Percentiles rank a stretch among this genome's conserved stretches.
Conservation (phyloP, 495 filamentous ascomycete genomes). For the Xylaria venustula region DNA sequence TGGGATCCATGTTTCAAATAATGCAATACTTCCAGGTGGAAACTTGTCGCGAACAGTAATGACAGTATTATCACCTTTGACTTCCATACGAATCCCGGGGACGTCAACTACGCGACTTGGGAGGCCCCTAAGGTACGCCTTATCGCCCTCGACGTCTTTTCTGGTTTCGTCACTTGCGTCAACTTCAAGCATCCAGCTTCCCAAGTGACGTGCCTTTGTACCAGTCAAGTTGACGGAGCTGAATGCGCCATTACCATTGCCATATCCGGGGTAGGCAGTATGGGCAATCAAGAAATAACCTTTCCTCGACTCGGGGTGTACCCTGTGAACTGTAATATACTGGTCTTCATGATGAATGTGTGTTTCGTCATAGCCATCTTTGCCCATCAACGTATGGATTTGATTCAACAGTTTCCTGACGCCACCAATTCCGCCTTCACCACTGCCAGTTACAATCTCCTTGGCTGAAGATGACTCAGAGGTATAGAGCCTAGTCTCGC, state of each 20-base stretch:
- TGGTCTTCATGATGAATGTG: slow-evolving; percentile 95
- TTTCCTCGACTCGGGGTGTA: slow-evolving; percentile 84
- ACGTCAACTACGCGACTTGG: slow-evolving; percentile 75
- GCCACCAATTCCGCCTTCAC: slow-evolving; percentile 78
- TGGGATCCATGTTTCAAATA: slow-evolving; percentile 95
- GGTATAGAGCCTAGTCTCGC: slow-evolving; percentile 78
- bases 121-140: slow-evolving; percentile 70
- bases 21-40: slow-evolving; percentile 86
- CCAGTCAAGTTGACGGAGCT: slow-evolving; percentile 74
- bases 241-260: slow-evolving; percentile 73
- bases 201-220: slow-evolving; percentile 72
- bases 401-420: slow-evolving; percentile 89
- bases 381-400: slow-evolving; percentile 91
- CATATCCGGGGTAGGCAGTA: slow-evolving; percentile 87
- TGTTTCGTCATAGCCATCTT: slow-evolving; percentile 90
- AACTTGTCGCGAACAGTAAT: slow-evolving; percentile 80
- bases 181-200: slow-evolving; percentile 86
- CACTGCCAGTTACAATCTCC: slow-evolving; percentile 57
- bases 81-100: slow-evolving; percentile 67
- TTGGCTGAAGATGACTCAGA: slow-evolving; percentile 63
- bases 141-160: slow-evolving; percentile 62
- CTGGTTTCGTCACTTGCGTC: slow-evolving; percentile 66
- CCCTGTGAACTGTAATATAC: slow-evolving; percentile 93
- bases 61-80: slow-evolving; percentile 65
- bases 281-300: slow-evolving; percentile 95